Percentiles rank a stretch among this genome's conserved stretches.
Conservation (phyloP, 331 rosid genomes). For the Rhamnella rubrinervis region DNA sequence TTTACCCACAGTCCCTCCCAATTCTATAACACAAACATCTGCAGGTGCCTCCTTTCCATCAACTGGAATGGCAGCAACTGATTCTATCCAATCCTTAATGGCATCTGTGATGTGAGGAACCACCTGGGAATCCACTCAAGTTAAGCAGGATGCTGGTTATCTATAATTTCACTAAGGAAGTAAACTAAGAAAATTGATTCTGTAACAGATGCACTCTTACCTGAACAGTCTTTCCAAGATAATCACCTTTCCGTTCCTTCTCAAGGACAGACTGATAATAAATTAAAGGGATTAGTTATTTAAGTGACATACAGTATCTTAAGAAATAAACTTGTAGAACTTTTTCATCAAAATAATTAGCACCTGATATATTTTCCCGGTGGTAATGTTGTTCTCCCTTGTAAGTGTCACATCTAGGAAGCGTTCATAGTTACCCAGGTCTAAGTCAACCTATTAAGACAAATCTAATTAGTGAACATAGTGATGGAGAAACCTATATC, state of each 20-base stretch:
- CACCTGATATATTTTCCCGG: constrained; percentile 96
- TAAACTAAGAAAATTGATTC: constrained; percentile 9
- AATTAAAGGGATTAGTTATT: constrained; percentile 11
- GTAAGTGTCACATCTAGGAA: constrained; percentile 92
- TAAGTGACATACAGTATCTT: neutral
- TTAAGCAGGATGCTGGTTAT: constrained; percentile 18
- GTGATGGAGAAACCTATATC: neutral
- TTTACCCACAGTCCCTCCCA: constrained; percentile 98
- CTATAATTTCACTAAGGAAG: constrained; percentile 1
- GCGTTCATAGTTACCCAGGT: constrained; percentile 95
- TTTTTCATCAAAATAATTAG: constrained; percentile 7
- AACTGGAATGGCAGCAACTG: constrained; percentile 80
- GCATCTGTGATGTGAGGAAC: constrained; percentile 99
- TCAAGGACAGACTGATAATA: constrained; percentile 82
- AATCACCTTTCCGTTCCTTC: constrained; percentile 91
- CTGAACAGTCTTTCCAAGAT: constrained; percentile 98
- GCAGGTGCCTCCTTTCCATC: constrained; percentile 89
- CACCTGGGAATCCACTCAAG: constrained; percentile 57
- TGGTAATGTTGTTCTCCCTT: constrained; percentile 86
- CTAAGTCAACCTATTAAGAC: constrained; percentile 80
- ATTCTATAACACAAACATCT: constrained; percentile 95
- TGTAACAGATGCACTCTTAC: constrained; percentile 35
- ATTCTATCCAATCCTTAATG: constrained; percentile 72
- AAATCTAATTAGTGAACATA: constrained; percentile 18
- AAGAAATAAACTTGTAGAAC: neutral